Base-by-base conservation (phyloP, 306 rosid genomes). In the Acacia acuminata region DNA sequence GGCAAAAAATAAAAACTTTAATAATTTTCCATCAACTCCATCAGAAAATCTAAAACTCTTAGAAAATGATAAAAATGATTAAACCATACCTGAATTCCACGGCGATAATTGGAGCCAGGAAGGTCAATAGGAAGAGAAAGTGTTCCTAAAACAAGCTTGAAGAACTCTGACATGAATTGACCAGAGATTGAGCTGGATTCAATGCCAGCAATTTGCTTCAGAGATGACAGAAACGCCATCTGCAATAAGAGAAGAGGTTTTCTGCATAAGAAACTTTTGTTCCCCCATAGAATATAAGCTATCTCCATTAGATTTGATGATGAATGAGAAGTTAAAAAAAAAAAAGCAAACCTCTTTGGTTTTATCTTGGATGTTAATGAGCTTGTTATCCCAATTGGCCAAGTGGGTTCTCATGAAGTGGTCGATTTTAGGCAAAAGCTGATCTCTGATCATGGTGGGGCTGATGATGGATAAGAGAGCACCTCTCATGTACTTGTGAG, bases 401-500 rank as follows among this genome's bases (percentile, higher is more conserved):
- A 92, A 86, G 82, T 90, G 97, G 84, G 81, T 40, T 82, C 94
- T 87, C 92, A 94, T 92, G 85, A 96, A 96, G 5, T 89, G 82
- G 77, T 96, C 97, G 74, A 92, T 84, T 83, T 91, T 96, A 9
- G 97, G 97, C 14, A 94, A 85, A 90, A 92, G 86, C 61, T 90
- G 97, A 38, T 83, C 86, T 82, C 88, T 88, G 77, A 94, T 92
- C 86, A 86, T 64, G 78, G 88, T 66, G 81, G 97, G 97, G 82
- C 92, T 88, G 73, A 96, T 88, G 83, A 96, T 87, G 61, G 97
- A 75, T 82, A 94, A 94, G 64, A 96, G 77, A 73, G 99, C 94
- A 15, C 92, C 97, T 91, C 98, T 89, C 92, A 94, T 83, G 86
- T 92, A 87, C 93, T 90, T 96, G 82, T 96, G 99, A 10, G 97